Base-by-base conservation (phyloP, 1,139 yeast species). In the Pichia cactophila region DNA sequence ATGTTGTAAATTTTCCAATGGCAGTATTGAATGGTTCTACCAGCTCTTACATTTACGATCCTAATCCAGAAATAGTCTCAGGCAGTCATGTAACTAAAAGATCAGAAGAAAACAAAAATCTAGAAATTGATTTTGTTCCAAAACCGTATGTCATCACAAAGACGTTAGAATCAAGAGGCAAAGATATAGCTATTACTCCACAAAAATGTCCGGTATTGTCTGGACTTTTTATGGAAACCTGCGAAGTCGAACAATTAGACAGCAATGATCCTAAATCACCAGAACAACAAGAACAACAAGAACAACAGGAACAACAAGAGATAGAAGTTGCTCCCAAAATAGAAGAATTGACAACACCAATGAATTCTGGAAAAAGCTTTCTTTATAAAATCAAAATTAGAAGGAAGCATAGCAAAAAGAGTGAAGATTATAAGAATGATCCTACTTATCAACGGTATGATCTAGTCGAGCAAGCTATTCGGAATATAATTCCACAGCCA, bases 391-490 rank as follows among this genome's bases (percentile, higher is more conserved):
- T 62, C 42, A 58, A 56, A 44, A 59, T 62, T 23, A 55, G 60
- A 43, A 50, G 49, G 46, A 56, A 55, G 42, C 55, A 50, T 33
- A 39, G 47, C 9, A 56, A 54, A 29, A 8, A 16, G 26, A 14
- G 3, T 12, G 42, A 43, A 41, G 35, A 47, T 11, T 11, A 23
- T 7, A 48, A 50, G 20, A 41, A 44, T 11, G 59, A 61, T 47
- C 60, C 60, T 28, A 60, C 62, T 14, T 52, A 43, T 42, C 58
- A 56, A 4, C 58, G 63, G 23, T 65, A 63, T 41, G 63, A 63
- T 3, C 46, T 55, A 2, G 60, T 65, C 6, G 55, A 58, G 41
- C 60, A 59, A 41, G 63, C 61, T 4, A 62, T 65, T 20, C 54
- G 47, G 41, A 57, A 60, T 14, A 47, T 55, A 31, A 49, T 63